Conservation (phyloP, 2,329 filamentous ascomycete genomes). For the Curvularia sp. region DNA sequence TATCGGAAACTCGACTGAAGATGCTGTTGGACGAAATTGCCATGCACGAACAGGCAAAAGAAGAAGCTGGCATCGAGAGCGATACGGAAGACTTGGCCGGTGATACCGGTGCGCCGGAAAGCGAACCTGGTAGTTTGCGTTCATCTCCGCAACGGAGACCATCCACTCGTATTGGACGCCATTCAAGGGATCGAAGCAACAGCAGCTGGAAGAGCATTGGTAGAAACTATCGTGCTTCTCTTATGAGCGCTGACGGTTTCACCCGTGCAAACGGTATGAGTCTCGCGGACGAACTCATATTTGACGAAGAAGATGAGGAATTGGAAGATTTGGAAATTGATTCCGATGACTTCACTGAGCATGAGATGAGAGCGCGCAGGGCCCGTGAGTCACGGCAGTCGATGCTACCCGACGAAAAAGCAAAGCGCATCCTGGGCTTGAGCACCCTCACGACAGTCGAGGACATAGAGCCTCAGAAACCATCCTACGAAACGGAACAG, state of each 20-base stretch:
- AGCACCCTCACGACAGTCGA: slow-evolving; percentile 29
- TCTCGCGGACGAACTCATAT: slow-evolving; percentile 88
- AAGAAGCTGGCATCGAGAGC: slow-evolving; percentile 56
- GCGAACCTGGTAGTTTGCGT: slow-evolving; percentile 74
- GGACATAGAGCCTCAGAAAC: slow-evolving; percentile 36
- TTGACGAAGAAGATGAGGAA: slow-evolving; percentile 71
- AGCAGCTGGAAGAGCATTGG: slow-evolving; percentile 59
- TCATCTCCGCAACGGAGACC: slow-evolving; percentile 61
- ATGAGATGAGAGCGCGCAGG: slow-evolving; percentile 50
- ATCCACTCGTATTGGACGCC: slow-evolving; percentile 56
- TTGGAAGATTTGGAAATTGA: slow-evolving; percentile 66
- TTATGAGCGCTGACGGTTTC: slow-evolving; percentile 62
- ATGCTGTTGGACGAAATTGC: slow-evolving; percentile 84
- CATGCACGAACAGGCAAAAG: slow-evolving; percentile 63
- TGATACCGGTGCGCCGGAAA: slow-evolving; percentile 64
- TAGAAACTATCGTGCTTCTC: slow-evolving; percentile 72
- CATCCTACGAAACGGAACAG: slow-evolving; percentile 29
- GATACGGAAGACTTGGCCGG: slow-evolving; percentile 68
- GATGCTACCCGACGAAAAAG: slow-evolving; percentile 53
- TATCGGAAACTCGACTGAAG: slow-evolving; percentile 88
- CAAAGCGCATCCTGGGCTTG: slow-evolving; percentile 55
- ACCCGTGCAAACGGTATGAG: slow-evolving; percentile 72
- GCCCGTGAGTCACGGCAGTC: slow-evolving; percentile 52
- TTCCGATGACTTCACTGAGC: slow-evolving; percentile 64
- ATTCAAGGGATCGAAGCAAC: slow-evolving; percentile 64